phyloP scores from a whole-genome alignment of 306 rosid species.

The Quercus agrifolia region DNA sequence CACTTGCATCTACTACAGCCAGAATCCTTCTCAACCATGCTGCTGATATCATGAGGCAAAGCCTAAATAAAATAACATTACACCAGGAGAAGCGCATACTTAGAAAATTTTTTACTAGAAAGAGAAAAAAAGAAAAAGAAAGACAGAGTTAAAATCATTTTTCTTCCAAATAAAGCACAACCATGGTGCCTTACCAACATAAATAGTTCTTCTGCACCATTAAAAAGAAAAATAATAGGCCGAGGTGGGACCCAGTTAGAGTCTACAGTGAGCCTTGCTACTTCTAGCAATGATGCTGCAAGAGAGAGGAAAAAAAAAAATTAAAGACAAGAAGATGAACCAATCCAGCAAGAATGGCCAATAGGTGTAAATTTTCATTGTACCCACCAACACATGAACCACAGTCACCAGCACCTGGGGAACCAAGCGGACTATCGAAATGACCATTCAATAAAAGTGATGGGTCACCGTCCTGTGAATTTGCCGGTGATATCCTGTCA shows the following conservation, averaged over 20 bases:
- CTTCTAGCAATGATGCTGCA: slow-evolving; percentile 90
- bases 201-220: slow-evolving; percentile 98
- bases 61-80: neutral
- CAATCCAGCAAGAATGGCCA: slow-evolving; percentile 12
- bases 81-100: neutral
- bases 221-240: slow-evolving; percentile 88
- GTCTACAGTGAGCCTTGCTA: slow-evolving; percentile 82
- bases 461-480: slow-evolving; percentile 66
- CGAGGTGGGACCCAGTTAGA: slow-evolving; percentile 75
- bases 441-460: slow-evolving; percentile 88
- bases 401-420: slow-evolving; percentile 98
- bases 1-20: neutral
- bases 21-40: neutral
- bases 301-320: slow-evolving; percentile 4
- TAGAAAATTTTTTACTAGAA: neutral
- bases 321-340: slow-evolving; percentile 3
- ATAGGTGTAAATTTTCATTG: slow-evolving; percentile 13
- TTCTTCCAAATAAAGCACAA: slow-evolving; percentile 7
- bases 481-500: slow-evolving; percentile 65
- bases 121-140: neutral
- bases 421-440: slow-evolving; percentile 92
- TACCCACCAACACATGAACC: slow-evolving; percentile 97
- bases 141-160: neutral
- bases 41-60: neutral
- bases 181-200: slow-evolving; percentile 70